Percentiles rank a stretch among this genome's conserved stretches.
These are phyloP conservation scores for Obba rivulosa DNA, from an alignment of 768 basidiomycete species.

Conservation along the genomic window DNA sequence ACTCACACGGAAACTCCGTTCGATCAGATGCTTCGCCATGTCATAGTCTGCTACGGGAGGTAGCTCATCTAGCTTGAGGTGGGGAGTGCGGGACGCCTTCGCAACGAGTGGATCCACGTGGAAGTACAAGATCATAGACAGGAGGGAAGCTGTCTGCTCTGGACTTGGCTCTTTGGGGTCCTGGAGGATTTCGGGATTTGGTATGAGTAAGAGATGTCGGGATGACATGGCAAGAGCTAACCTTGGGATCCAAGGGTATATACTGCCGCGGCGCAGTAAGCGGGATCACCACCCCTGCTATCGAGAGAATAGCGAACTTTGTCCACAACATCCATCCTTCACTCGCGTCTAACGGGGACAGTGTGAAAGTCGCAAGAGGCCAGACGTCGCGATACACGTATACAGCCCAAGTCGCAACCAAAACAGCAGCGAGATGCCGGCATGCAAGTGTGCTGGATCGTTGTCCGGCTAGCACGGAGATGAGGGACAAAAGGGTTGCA, in stretches of 20 bases:
- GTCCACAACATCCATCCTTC: constrained; percentile 50
- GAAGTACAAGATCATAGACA: constrained; percentile 32
- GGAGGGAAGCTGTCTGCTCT: constrained; percentile 38
- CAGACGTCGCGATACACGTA: constrained; percentile 53
- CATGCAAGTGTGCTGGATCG: constrained; percentile 16
- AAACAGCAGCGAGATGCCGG: constrained; percentile 42
- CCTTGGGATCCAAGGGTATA: constrained; percentile 48
- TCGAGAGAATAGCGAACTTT: constrained; percentile 38
- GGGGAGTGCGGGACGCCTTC: constrained; percentile 22
- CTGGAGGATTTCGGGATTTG: constrained; percentile 8
- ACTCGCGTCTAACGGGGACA: constrained; percentile 38
- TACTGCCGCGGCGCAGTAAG: constrained; percentile 50
- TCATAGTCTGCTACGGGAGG: constrained; percentile 29
- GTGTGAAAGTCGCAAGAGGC: constrained; percentile 52
- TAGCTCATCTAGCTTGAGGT: constrained; percentile 24
- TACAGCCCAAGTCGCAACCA: constrained; percentile 42
- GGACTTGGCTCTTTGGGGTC: constrained; percentile 25
- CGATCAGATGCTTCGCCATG: constrained; percentile 17
- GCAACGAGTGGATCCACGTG: constrained; percentile 36
- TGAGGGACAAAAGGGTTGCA: constrained; percentile 14
- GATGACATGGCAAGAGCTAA: constrained; percentile 10
- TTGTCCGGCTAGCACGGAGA: constrained; percentile 11
- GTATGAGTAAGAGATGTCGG: background rate
- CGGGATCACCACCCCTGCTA: constrained; percentile 44
- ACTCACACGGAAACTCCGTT: constrained; percentile 16